Conservation (phyloP, 1,139 yeast species). For the Meyerozyma guilliermondii region DNA sequence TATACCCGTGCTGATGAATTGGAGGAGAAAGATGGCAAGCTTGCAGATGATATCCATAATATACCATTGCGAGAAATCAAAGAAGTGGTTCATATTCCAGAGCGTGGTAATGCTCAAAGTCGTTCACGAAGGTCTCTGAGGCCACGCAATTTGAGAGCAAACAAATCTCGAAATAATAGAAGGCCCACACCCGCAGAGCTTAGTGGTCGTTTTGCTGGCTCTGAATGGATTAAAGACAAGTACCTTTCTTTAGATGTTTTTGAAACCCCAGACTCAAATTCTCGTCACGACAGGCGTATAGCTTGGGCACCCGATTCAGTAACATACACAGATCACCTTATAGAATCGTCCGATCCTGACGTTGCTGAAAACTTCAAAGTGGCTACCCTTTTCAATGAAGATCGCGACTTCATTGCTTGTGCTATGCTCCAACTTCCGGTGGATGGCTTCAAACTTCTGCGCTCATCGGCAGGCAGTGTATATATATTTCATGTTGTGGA, state of each 20-base stretch:
- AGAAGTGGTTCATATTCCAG: slow-evolving; percentile 51
- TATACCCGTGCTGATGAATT: slow-evolving; percentile 46
- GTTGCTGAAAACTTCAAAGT: slow-evolving; percentile 55
- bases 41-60: slow-evolving; percentile 28
- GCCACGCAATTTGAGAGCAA: slow-evolving; percentile 7
- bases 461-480: slow-evolving; percentile 62
- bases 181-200: slow-evolving; percentile 33
- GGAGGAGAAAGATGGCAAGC: slow-evolving; percentile 29
- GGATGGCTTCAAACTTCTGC: slow-evolving; percentile 58
- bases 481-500: slow-evolving; percentile 70
- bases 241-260: slow-evolving; percentile 46
- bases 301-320: slow-evolving; percentile 68
- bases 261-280: slow-evolving; percentile 47
- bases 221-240: slow-evolving; percentile 54
- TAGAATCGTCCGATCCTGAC: slow-evolving; percentile 26
- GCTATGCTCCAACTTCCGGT: slow-evolving; percentile 69
- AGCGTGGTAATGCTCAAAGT: slow-evolving; percentile 9
- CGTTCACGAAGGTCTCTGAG: slow-evolving; percentile 4
- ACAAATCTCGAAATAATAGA: slow-evolving; percentile 12
- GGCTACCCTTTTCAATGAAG: slow-evolving; percentile 64
- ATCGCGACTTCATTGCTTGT: slow-evolving; percentile 65
- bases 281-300: slow-evolving; percentile 40
- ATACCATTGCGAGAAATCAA: slow-evolving; percentile 56
- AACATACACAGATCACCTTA: slow-evolving; percentile 37
- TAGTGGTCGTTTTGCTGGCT: slow-evolving; percentile 26